These are phyloP conservation scores for Remersonia thermophila DNA, from an alignment of 2,329 filamentous ascomycete species.

Conservation along the genomic window DNA sequence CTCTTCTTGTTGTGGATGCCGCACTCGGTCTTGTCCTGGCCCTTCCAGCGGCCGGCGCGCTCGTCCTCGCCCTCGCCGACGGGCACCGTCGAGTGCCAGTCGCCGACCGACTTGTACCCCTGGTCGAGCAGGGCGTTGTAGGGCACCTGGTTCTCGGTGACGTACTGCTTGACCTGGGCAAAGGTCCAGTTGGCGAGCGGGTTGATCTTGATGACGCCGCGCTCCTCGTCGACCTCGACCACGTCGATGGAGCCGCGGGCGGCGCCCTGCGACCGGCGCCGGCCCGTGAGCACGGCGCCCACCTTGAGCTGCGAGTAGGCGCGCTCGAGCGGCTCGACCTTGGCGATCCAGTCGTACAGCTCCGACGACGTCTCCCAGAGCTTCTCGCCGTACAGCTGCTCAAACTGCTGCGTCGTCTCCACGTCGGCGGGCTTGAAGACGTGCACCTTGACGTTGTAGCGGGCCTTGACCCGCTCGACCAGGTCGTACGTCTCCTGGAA, in stretches of 20 bases:
- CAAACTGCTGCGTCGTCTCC: slow-evolving; percentile 64
- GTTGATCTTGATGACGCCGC: slow-evolving; percentile 93
- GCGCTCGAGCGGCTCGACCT: slow-evolving; percentile 90
- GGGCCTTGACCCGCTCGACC: slow-evolving; percentile 58
- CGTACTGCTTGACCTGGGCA: slow-evolving; percentile 75
- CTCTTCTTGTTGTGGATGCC: slow-evolving; percentile 98
- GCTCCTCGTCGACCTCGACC: slow-evolving; percentile 79
- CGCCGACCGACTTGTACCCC: slow-evolving; percentile 96
- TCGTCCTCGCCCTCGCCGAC: slow-evolving; percentile 89
- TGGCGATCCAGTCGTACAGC: slow-evolving; percentile 92
- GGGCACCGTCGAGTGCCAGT: slow-evolving; percentile 94
- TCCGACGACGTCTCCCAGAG: slow-evolving; percentile 80
- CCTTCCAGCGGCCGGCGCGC: slow-evolving; percentile 93
- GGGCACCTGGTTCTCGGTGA: slow-evolving; percentile 74
- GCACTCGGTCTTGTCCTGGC: slow-evolving; percentile 89
- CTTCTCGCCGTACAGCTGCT: slow-evolving; percentile 64
- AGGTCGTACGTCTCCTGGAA: slow-evolving; percentile 66
- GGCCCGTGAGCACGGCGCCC: slow-evolving; percentile 82
- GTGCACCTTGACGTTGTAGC: slow-evolving; percentile 73
- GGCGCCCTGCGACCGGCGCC: slow-evolving; percentile 82
- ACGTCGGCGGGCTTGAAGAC: slow-evolving; percentile 76
- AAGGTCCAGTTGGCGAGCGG: slow-evolving; percentile 92
- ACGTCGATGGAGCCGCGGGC: slow-evolving; percentile 84
- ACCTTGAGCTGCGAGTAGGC: slow-evolving; percentile 82
- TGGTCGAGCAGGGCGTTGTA: slow-evolving; percentile 85